Base-by-base conservation (phyloP, 2,329 filamentous ascomycete species). In the Venturia effusa region DNA sequence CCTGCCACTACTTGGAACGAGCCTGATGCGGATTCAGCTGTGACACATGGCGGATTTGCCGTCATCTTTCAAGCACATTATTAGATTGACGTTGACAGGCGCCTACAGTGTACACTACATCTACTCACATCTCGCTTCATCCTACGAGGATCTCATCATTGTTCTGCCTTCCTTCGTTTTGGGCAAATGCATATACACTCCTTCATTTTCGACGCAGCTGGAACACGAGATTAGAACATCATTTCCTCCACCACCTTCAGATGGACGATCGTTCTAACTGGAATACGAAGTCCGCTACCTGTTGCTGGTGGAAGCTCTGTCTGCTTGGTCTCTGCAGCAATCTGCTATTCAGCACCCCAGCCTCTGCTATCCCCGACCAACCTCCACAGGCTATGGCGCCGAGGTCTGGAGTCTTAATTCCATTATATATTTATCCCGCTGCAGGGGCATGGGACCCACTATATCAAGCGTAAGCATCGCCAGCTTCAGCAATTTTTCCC, bases 401-500 rank as follows among this genome's bases (percentile, higher is more conserved):
- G 62, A 74, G 73, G 68, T 72, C 75, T 40, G 76, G 74, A 59
- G 74, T 80, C 17, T 72, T 81, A 65, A 73, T 81, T 55, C 79
- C 78, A 66, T 76, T 81, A 62, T 81, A 81, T 69, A 72, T 81
- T 51, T 80, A 80, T 70, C 78, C 78, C 64, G 72, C 72, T 45
- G 71, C 74, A n/a, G 77, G 74, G 54, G 77, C 77, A 27, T 81
- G 79, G 78, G 70, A 76, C 66, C 76, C 77, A 17, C 70, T 80
- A 65, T 75, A 76, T 68, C 67, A 75, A 66, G 76, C 75, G 78
- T 81, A 68, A 63, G 68, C 22, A 39, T 40, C 22, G 24, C n/a
- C 32, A 40, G 59, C 24, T 40, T 57, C n/a, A 55, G 4, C 3
- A 55, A n/a, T 55, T 1, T 63, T 30, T 34, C 19, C 24, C 51